phyloP scores from a whole-genome alignment of 2,329 filamentous ascomycete species.

The Aureobasidium sp. region DNA sequence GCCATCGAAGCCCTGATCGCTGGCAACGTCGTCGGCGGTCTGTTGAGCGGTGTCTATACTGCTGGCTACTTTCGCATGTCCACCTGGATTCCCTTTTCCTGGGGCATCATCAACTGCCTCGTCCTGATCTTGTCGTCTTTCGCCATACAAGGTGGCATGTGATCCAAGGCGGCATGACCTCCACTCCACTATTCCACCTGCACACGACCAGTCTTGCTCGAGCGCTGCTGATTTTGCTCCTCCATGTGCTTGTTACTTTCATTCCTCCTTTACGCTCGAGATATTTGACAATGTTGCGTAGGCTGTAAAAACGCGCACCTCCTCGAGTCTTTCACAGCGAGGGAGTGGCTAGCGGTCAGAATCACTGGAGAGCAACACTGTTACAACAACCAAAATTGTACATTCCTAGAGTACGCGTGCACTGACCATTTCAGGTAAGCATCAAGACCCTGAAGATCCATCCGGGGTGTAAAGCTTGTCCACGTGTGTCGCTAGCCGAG shows the following conservation, averaged over 20 bases:
- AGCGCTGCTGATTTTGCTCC: too few relatives aligned
- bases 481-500: neutral
- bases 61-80: conserved; percentile 83
- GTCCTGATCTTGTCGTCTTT: conserved; percentile 81
- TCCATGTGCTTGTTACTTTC: too few relatives aligned
- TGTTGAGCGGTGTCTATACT: conserved; percentile 76
- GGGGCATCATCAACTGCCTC: conserved; percentile 76
- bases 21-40: conserved; percentile 68
- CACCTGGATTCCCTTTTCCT: conserved; percentile 86
- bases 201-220: too few relatives aligned
- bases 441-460: neutral
- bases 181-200: too few relatives aligned
- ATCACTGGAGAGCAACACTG: too few relatives aligned
- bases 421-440: neutral
- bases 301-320: too few relatives aligned
- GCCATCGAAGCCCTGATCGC: conserved; percentile 69
- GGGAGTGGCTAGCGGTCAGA: neutral
- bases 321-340: neutral
- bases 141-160: conserved; percentile 83
- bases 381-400: too few relatives aligned
- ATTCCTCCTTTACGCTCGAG: too few relatives aligned
- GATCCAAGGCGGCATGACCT: conserved; percentile 21
- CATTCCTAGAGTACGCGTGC: neutral
- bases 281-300: too few relatives aligned
- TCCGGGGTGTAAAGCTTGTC: neutral